Conservation (phyloP, 2,329 filamentous ascomycete genomes). For the Microcera coccophila region DNA sequence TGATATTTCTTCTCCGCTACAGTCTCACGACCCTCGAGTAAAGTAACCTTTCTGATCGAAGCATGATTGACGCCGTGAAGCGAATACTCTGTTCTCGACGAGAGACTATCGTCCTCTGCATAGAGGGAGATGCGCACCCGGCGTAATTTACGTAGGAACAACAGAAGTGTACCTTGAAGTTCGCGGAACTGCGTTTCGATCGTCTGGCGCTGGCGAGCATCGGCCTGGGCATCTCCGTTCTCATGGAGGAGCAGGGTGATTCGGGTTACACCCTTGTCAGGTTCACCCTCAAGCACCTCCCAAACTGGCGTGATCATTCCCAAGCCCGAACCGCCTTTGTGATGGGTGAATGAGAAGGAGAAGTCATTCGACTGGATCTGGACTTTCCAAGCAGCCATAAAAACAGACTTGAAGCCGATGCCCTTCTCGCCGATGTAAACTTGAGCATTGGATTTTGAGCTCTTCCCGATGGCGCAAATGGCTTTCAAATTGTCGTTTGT, state of each 20-base stretch:
- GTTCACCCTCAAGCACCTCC: constrained; percentile 25
- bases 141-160: constrained; percentile 42
- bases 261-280: constrained; percentile 26
- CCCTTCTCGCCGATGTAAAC: constrained; percentile 50
- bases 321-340: constrained; percentile 40
- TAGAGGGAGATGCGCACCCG: constrained; percentile 31
- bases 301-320: constrained; percentile 49
- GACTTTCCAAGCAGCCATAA: constrained; percentile 43
- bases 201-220: constrained; percentile 14
- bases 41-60: constrained; percentile 7
- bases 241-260: constrained; percentile 38
- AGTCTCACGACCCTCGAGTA: neutral
- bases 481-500: constrained; percentile 38
- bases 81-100: constrained; percentile 9
- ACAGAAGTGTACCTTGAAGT: constrained; percentile 36
- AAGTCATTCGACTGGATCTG: constrained; percentile 42
- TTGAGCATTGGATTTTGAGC: constrained; percentile 40
- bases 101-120: constrained; percentile 10
- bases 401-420: constrained; percentile 51
- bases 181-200: constrained; percentile 35
- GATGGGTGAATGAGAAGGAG: constrained; percentile 42
- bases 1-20: constrained; percentile 22
- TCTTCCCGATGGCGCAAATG: constrained; percentile 44
- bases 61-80: constrained; percentile 8
- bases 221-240: constrained; percentile 14